Evolutionary conservation across 169 alveolate species (phyloP), one percentile per base, ranked within the genome.

Genomic region (Eimeria necatrix): DNA sequence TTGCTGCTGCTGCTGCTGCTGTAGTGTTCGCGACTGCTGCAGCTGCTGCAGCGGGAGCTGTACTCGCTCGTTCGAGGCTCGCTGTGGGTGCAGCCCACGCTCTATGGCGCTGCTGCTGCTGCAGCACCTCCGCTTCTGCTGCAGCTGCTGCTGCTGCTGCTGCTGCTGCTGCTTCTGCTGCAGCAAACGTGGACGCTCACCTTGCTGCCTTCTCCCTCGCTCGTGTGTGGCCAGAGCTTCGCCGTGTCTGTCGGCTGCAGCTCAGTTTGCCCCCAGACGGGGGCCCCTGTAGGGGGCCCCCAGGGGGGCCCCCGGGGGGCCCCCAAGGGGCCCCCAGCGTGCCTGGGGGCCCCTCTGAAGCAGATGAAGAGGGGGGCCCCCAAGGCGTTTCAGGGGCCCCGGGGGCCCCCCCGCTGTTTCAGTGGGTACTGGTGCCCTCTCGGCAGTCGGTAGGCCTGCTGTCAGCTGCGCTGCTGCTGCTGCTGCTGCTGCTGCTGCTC

Each of bases 401-500:
- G 10, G 86, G 61, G 86, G 61, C 32, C 56, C 86, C 86, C 86
- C 56, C 86, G 3, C 86, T 76, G 6, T 76, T 76, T 76, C 86
- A 76, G 60, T 76, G 86, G 86, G 41, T 76, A 16, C 41, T 76
- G 3, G 86, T 76, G 4, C 86, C 86, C 22, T 76, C 86, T 3
- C 24, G 60, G 41, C 61, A n/a, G 5, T 16, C 86, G 56, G 86
- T 76, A 16, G 16, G 86, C 20, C 24, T 6, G 10, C 32, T 48
- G 60, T 14, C 14, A 56, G 64, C 24, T 24, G 22, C 61, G 51
- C 49, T 71, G 51, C 81, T 71, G 81, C 81, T 32, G 81, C 5
- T 61, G 81, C 51, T 71, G 81, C 81, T 71, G 81, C 46, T 12
- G 46, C 16, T 71, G 53, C 51, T 4, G 7, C 10, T 71, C 14